These are phyloP conservation scores for Sechiopsis laciniata DNA, from an alignment of 306 rosid species.

Conservation along the genomic window DNA sequence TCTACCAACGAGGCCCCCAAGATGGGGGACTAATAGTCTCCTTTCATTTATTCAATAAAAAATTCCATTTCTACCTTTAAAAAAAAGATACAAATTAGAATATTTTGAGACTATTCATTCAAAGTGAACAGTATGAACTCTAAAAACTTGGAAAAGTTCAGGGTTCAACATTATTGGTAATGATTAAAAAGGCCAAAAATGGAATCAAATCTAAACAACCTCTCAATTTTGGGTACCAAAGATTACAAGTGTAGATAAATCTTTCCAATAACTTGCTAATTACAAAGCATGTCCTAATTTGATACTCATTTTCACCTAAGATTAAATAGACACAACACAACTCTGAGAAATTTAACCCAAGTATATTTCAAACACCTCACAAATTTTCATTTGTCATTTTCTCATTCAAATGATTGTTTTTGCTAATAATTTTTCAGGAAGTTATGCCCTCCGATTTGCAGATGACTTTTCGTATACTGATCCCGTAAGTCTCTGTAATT, in stretches of 20 bases:
- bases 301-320: background rate
- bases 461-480: constrained; percentile 86
- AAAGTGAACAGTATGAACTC: no score
- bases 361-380: constrained; percentile 23
- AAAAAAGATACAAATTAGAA: no score
- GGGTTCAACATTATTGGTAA: background rate
- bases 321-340: background rate
- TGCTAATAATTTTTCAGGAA: constrained; percentile 43
- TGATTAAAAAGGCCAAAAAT: background rate
- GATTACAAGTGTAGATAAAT: background rate
- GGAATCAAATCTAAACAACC: background rate
- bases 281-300: background rate
- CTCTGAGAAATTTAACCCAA: constrained; percentile 18
- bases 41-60: no score
- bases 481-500: constrained; percentile 55
- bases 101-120: no score
- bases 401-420: background rate
- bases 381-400: background rate
- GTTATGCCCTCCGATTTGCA: constrained; percentile 70
- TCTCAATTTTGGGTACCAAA: background rate
- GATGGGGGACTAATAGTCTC: no score
- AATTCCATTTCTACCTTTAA: no score
- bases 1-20: no score
- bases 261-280: background rate
- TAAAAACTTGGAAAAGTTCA: background rate